Evolutionary conservation across 164 flowering plant genomes (phyloP).

Genomic region (Malania oleifera): DNA sequence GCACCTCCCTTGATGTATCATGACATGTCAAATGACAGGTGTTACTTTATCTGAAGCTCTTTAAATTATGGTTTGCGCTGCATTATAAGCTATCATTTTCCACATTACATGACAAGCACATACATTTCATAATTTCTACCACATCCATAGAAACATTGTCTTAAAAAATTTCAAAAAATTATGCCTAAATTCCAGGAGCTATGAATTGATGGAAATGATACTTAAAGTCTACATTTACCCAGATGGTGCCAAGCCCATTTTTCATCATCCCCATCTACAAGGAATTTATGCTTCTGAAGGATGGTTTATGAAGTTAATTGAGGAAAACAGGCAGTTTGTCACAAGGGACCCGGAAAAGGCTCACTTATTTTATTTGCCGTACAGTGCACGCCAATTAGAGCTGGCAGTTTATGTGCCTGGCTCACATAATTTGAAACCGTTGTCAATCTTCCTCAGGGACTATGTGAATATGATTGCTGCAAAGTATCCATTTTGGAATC

Average conservation of each 20-base stretch:
- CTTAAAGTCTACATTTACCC: constrained; percentile 65
- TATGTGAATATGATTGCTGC: constrained; percentile 46
- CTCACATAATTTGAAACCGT: constrained; percentile 50
- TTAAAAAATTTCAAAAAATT: neutral
- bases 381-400: constrained; percentile 58
- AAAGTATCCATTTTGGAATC: constrained; percentile 73
- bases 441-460: constrained; percentile 49
- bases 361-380: constrained; percentile 68
- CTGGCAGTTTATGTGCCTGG: constrained; percentile 45
- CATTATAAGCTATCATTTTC: neutral
- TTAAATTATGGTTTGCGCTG: neutral
- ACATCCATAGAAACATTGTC: no score
- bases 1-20: no score
- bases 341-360: constrained; percentile 64
- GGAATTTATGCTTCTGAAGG: constrained; percentile 84
- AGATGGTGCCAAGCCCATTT: constrained; percentile 55
- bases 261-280: constrained; percentile 48
- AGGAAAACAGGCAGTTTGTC: constrained; percentile 51
- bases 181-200: constrained; percentile 45
- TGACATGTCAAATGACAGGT: no score
- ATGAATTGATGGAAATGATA: constrained; percentile 65
- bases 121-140: no score
- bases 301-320: constrained; percentile 72
- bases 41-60: neutral
- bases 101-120: no score